Conservation (phyloP, 176 grass and related monocot genomes). For the Oryza brachyantha region DNA sequence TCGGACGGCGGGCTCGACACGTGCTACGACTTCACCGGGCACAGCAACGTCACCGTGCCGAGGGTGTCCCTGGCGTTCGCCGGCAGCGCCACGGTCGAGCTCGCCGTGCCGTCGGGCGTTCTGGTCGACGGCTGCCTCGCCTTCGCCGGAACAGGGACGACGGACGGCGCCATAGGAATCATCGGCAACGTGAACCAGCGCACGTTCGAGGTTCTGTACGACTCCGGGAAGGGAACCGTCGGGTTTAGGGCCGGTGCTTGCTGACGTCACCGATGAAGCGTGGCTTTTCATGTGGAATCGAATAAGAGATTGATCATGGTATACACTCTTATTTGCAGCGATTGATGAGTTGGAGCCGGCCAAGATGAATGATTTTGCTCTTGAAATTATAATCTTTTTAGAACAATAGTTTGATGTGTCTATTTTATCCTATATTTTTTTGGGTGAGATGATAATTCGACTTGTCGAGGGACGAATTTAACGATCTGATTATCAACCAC, state of each 20-base stretch:
- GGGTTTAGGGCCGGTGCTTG: slow-evolving; percentile 49
- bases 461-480: too few species aligned
- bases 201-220: slow-evolving; percentile 53
- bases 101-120: slow-evolving; percentile 39
- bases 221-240: slow-evolving; percentile 15
- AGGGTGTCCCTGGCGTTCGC: slow-evolving; percentile 10
- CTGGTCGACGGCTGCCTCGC: slow-evolving; percentile 7
- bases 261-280: neutral
- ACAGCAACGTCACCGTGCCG: slow-evolving; percentile 39
- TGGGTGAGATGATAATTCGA: too few species aligned
- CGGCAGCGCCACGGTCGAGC: slow-evolving; percentile 36
- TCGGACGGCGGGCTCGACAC: slow-evolving; percentile 11
- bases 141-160: slow-evolving; percentile 30
- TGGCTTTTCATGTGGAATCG: too few species aligned
- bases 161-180: neutral
- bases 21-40: slow-evolving; percentile 57
- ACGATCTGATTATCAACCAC: too few species aligned
- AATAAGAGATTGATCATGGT: too few species aligned
- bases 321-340: too few species aligned
- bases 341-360: too few species aligned
- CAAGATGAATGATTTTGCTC: too few species aligned
- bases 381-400: too few species aligned
- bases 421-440: too few species aligned
- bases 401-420: too few species aligned
- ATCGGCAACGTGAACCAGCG: slow-evolving; percentile 72